phyloP scores from a whole-genome alignment of 768 basidiomycete species.

The Boletales sp. region DNA sequence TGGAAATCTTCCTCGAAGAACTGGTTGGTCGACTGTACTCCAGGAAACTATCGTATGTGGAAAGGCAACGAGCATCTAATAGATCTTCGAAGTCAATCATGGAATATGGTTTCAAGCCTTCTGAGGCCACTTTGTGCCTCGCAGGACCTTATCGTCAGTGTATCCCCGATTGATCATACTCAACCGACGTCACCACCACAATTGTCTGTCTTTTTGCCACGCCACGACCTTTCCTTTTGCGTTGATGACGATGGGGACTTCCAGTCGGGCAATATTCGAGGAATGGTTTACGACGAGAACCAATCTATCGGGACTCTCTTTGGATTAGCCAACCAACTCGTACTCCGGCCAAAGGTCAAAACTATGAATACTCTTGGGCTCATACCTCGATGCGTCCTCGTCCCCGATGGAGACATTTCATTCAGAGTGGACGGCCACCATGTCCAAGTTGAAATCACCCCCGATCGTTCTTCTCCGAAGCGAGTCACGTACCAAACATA shows the following conservation, averaged over 20 bases:
- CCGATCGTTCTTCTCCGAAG: not conserved
- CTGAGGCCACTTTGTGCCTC: constrained; percentile 21
- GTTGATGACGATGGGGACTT: constrained; percentile 30
- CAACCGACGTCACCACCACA: not conserved
- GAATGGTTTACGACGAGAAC: constrained; percentile 37
- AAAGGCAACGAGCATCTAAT: constrained; percentile 13
- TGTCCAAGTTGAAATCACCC: constrained; percentile 6
- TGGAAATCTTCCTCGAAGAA: constrained; percentile 26
- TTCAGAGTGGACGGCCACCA: constrained; percentile 25
- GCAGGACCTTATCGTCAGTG: constrained; percentile 21
- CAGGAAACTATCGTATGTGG: constrained; percentile 2
- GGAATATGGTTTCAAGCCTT: constrained; percentile 22
- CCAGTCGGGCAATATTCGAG: constrained; percentile 38
- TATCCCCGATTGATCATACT: not conserved
- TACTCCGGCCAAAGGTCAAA: constrained; percentile 32
- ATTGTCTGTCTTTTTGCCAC: constrained; percentile 35
- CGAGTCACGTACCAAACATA: constrained; percentile 23
- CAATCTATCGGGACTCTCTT: constrained; percentile 44
- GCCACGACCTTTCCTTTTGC: constrained; percentile 39
- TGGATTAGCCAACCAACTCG: constrained; percentile 38
- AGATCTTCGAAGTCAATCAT: constrained; percentile 27
- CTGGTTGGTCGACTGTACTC: constrained; percentile 20
- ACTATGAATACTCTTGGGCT: not conserved
- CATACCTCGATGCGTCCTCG: constrained; percentile 25
- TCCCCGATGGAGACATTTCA: constrained; percentile 36